Conservation (phyloP, 2,329 filamentous ascomycete species). For the Fusarium falciforme region DNA sequence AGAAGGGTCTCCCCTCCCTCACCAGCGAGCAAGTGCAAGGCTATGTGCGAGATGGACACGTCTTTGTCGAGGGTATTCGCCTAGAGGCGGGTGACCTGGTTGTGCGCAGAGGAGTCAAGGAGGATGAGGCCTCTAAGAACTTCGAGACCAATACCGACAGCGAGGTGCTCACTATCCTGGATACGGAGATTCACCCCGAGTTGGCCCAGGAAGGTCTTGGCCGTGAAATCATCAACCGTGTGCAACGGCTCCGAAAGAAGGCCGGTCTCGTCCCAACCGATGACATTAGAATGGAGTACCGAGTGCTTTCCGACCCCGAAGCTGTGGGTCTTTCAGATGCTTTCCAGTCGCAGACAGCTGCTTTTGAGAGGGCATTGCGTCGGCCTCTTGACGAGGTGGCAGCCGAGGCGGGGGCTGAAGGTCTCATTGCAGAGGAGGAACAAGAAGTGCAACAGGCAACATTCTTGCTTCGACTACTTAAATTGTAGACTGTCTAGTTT, state of each 20-base stretch:
- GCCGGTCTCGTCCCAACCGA: conserved; percentile 91
- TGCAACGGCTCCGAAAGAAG: conserved; percentile 94
- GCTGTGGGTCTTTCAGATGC: conserved; percentile 76
- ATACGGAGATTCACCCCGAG: conserved; percentile 83
- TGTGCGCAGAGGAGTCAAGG: conserved; percentile 80
- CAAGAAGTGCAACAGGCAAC: conserved; percentile 88
- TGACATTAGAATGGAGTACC: conserved; percentile 95
- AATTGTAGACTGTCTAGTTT: conserved; percentile 63
- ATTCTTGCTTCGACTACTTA: conserved; percentile 80
- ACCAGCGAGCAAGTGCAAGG: conserved; percentile 83
- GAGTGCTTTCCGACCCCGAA: conserved; percentile 82
- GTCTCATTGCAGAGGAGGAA: conserved; percentile 81
- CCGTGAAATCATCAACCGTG: conserved; percentile 91
- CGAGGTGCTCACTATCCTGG: conserved; percentile 92
- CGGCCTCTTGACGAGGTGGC: conserved; percentile 72
- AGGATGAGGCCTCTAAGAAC: conserved; percentile 76
- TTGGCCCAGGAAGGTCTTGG: conserved; percentile 89
- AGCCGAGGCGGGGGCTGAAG: conserved; percentile 36
- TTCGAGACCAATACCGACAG: conserved; percentile 90
- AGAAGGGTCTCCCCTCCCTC: conserved; percentile 85
- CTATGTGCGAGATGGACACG: conserved; percentile 79
- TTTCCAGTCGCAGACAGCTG: conserved; percentile 73
- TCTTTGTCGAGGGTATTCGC: conserved; percentile 86
- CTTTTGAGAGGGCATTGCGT: conserved; percentile 82
- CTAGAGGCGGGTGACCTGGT: conserved; percentile 84